Evolutionary conservation across 1,139 yeast genomes (phyloP).

Genomic region (Protomyces lactucae-debilis): DNA sequence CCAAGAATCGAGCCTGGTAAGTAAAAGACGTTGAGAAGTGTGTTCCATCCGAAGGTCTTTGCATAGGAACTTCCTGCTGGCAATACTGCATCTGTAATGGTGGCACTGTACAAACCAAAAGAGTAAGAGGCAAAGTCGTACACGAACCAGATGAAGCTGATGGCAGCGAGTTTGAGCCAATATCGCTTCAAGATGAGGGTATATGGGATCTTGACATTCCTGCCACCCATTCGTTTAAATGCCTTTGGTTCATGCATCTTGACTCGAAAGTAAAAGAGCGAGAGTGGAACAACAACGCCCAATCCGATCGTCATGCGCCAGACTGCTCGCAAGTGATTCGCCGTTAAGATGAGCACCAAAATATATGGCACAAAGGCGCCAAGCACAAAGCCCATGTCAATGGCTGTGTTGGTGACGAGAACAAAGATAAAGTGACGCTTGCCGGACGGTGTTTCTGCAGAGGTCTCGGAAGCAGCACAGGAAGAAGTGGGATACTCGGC

Average conservation of each 20-base stretch:
- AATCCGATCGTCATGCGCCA: conserved; percentile 92
- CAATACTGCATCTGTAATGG: conserved; percentile 56
- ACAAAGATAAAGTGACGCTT: conserved; percentile 59
- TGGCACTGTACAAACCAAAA: conserved; percentile 74
- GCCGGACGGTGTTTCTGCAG: conserved; percentile 70
- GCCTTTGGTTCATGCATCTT: conserved; percentile 68
- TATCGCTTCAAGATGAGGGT: conserved; percentile 67
- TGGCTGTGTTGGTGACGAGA: conserved; percentile 73
- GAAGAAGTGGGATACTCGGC: conserved; percentile 90
- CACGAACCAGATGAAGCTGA: conserved; percentile 80
- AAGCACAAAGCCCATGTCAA: conserved; percentile 79
- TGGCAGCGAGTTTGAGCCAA: conserved; percentile 70
- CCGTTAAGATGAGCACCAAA: conserved; percentile 72
- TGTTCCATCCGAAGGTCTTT: conserved; percentile 87
- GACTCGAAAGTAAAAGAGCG: conserved; percentile 70
- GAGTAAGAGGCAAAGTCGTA: conserved; percentile 86
- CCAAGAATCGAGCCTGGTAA: conserved; percentile 86
- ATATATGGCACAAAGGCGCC: conserved; percentile 84
- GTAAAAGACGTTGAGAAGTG: conserved; percentile 79
- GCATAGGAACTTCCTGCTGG: conserved; percentile 46
- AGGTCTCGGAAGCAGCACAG: conserved; percentile 90
- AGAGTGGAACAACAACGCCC: conserved; percentile 85
- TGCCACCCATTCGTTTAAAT: conserved; percentile 66
- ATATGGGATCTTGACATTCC: conserved; percentile 61
- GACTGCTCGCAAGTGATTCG: conserved; percentile 65